Evolutionary conservation across 2,329 filamentous ascomycete genomes (phyloP).

Genomic region (Venturia carpophila): DNA sequence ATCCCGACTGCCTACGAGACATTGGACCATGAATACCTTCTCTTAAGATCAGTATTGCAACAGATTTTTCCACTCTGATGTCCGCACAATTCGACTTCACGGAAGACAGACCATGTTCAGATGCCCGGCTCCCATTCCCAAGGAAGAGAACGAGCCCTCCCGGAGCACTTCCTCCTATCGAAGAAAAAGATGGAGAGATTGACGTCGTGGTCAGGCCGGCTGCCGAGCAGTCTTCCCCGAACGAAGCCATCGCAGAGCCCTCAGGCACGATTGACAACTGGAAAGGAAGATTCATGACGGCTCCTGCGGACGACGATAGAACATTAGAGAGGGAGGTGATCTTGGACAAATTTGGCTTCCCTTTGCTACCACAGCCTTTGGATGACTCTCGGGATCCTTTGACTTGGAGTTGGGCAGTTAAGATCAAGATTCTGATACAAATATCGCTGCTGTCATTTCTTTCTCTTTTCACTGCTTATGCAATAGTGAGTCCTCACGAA

Average conservation of each 20-base stretch:
- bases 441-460: conserved; percentile 18
- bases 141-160: not conserved
- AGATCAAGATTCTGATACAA: conserved; percentile 16
- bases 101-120: not conserved
- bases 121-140: not conserved
- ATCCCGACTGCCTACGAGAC: conserved; percentile 5
- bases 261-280: not conserved
- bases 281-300: not conserved
- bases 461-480: conserved; percentile 11
- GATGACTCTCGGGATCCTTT: conserved; percentile 15
- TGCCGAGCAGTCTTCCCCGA: not conserved
- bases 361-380: conserved; percentile 13
- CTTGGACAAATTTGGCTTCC: conserved; percentile 13
- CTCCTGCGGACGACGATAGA: not conserved
- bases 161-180: conserved; percentile 5
- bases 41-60: not conserved
- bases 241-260: not conserved
- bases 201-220: not conserved
- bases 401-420: conserved; percentile 1
- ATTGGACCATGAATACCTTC: conserved; percentile 3
- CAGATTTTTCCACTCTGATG: not conserved
- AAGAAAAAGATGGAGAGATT: conserved; percentile 16
- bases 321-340: not conserved
- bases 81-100: not conserved
- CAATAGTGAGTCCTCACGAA: conserved; percentile 13